Conservation (phyloP, 306 rosid species). For the Vigna angularis region DNA sequence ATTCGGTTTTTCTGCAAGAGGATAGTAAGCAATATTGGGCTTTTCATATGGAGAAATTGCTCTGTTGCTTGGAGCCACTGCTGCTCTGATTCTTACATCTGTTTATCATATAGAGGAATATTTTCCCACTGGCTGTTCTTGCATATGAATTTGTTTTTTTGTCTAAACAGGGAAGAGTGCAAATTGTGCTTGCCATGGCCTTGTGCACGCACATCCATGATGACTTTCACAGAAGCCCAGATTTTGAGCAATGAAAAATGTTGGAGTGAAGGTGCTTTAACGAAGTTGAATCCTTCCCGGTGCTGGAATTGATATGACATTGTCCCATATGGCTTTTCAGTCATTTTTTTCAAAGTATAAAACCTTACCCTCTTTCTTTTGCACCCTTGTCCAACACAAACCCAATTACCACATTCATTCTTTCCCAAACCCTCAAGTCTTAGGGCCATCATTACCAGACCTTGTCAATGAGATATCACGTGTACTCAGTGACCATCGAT, state of each 20-base stretch:
- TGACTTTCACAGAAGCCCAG: no score
- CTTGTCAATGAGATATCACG: conserved; percentile 87
- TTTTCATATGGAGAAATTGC: conserved; percentile 53
- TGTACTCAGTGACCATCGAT: conserved; percentile 78
- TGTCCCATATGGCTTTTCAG: no score
- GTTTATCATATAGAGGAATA: background rate
- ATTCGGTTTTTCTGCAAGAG: background rate
- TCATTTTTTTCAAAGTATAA: no score
- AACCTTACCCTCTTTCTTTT: conserved; percentile 39
- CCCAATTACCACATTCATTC: conserved; percentile 42
- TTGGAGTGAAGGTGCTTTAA: no score
- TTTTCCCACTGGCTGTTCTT: no score
- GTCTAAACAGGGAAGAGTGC: conserved; percentile 31
- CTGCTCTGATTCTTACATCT: conserved; percentile 39
- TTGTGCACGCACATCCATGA: background rate
- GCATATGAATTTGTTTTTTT: background rate
- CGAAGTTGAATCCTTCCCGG: no score
- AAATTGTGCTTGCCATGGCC: background rate
- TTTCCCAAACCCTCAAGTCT: conserved; percentile 34
- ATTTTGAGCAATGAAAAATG: no score
- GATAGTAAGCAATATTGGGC: conserved; percentile 46
- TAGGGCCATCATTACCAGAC: conserved; percentile 47
- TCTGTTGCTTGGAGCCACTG: conserved; percentile 55
- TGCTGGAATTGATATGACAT: no score
- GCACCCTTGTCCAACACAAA: conserved; percentile 41